Evolutionary conservation across 768 basidiomycete genomes (phyloP).

Genomic region (Boletus huronensis): DNA sequence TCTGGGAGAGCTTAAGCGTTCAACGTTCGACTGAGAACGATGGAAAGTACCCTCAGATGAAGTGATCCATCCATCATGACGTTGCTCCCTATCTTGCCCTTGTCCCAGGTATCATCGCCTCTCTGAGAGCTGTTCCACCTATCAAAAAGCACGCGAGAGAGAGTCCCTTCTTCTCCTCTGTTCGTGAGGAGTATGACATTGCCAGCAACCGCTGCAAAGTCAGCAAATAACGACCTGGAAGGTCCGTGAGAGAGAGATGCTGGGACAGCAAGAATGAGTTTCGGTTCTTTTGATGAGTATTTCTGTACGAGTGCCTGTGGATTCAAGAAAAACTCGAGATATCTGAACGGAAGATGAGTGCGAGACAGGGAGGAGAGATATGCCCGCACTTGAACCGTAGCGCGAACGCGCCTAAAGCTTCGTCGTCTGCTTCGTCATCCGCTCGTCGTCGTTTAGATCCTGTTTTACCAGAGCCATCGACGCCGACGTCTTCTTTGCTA

Average conservation of each 20-base stretch:
- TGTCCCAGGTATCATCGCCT: constrained; percentile 81
- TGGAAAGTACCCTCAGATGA: constrained; percentile 53
- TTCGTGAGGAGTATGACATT: constrained; percentile 87
- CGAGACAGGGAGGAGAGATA: neutral
- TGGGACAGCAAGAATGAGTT: constrained; percentile 91
- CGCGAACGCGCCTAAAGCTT: constrained; percentile 79
- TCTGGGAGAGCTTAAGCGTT: constrained; percentile 39
- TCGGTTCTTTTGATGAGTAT: constrained; percentile 85
- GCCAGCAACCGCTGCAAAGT: constrained; percentile 78
- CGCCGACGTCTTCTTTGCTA: constrained; percentile 87
- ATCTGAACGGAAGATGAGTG: constrained; percentile 42
- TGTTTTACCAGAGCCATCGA: constrained; percentile 58
- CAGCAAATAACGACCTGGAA: constrained; percentile 79
- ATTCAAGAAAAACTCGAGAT: constrained; percentile 88
- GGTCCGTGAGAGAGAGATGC: constrained; percentile 91
- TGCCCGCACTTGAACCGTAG: constrained; percentile 80
- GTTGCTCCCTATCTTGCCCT: constrained; percentile 83
- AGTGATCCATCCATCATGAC: constrained; percentile 76
- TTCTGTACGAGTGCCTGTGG: constrained; percentile 76
- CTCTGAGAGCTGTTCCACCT: constrained; percentile 83
- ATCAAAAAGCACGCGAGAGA: constrained; percentile 76
- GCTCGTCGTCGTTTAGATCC: constrained; percentile 51
- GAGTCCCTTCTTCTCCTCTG: constrained; percentile 74
- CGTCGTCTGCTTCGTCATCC: constrained; percentile 75
- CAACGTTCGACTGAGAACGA: neutral